Evolutionary conservation across 1,284 basidiomycete genomes (phyloP), one percentile per base, ranked within the genome.

Genomic region (Neonothopanus nambi): DNA sequence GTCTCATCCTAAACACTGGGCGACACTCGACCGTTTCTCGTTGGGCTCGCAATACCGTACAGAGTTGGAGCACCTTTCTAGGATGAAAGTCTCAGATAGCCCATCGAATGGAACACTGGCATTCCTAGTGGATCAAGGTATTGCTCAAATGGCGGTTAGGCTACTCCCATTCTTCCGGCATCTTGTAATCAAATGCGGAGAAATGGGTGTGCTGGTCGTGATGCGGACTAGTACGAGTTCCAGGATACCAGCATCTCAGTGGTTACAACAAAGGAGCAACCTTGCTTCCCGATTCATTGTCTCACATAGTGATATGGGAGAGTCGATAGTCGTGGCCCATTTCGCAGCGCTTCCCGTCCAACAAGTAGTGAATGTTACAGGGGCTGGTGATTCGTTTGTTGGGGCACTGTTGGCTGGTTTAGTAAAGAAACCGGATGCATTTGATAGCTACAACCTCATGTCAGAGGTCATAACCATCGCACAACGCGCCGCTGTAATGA

Each of bases 381-480:
- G 95, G 3, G 94, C 92, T 1, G 95, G 95, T 0, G 94, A 98
- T 69, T 87, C 91, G 2, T 80, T 95, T 18, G 92, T 91, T 3
- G 93, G 93, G 7, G 80, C 86, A 0, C 64, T 95, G 18, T 68
- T 91, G 17, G 84, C 88, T 1, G 68, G 71, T 20, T 65, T 91
- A 12, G 69, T 77, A 4, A 67, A 72, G 20, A 65, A 76, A 41
- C 77, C 74, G 13, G 59, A 59, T 9, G 64, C 71, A 8, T 82
- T 89, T 56, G 66, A 71, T n/a, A 67, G 73, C 54, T 77, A 78
- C 13, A 56, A 60, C 9, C 61, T 67, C 3, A 60, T 90, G 52
- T 70, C 72, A 1, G 60, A 63, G 13, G 64, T 74, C 2, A 70
- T 91, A 4, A 65, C 65, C 17, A 65, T 70, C 28, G 84, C 86